Evolutionary conservation across 192 early-diverging fungal genomes (phyloP).

Genomic region (Rhizophagus clarus): DNA sequence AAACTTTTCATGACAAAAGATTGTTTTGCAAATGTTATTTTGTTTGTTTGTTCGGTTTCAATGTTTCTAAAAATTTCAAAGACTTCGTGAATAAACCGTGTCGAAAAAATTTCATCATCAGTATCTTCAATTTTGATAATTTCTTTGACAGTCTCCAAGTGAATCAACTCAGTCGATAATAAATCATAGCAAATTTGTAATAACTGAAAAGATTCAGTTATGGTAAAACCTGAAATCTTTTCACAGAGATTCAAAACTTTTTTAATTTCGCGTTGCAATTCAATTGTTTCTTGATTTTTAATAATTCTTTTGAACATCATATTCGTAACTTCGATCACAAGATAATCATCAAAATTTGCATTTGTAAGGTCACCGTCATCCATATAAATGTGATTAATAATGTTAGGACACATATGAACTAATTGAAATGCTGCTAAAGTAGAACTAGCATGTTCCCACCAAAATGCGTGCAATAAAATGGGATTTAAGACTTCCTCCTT

Average conservation of each 20-base stretch:
- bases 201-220: conserved; percentile 3
- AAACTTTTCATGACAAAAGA: conserved; percentile 22
- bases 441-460: conserved; percentile 22
- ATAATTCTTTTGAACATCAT: neutral
- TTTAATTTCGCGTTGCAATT: conserved; percentile 19
- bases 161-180: conserved; percentile 10
- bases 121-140: neutral
- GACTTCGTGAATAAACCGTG: neutral
- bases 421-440: conserved; percentile 22
- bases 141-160: neutral
- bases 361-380: neutral
- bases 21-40: neutral
- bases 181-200: conserved; percentile 32
- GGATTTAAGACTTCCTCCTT: conserved; percentile 21
- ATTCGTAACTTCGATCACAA: conserved; percentile 5
- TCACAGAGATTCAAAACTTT: neutral
- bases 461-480: conserved; percentile 16
- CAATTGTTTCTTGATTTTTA: neutral
- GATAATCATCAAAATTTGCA: neutral
- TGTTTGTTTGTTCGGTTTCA: neutral
- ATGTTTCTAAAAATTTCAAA: conserved; percentile 12
- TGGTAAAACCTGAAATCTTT: conserved; percentile 12
- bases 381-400: neutral
- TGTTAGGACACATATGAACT: conserved; percentile 9
- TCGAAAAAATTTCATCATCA: conserved; percentile 1